Evolutionary conservation across 768 basidiomycete genomes (phyloP).

Genomic region (Naematelia encephala): DNA sequence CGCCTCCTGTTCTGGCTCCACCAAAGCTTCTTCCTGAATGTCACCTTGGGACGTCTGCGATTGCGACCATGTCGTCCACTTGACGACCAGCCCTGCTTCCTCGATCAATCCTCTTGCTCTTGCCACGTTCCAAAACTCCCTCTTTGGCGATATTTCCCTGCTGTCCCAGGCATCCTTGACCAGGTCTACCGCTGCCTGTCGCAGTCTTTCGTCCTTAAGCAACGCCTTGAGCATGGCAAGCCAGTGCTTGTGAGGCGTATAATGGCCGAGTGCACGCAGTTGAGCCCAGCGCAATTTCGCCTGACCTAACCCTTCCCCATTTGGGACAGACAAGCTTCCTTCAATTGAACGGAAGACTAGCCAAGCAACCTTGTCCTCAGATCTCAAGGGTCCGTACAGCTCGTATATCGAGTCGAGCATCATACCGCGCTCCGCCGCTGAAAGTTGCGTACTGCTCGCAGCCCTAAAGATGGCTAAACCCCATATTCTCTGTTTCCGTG

Average conservation of each 20-base stretch:
- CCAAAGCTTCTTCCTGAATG: too few species aligned
- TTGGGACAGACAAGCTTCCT: not conserved
- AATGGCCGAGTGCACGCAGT: not conserved
- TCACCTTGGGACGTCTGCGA: too few species aligned
- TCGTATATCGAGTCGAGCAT: not conserved
- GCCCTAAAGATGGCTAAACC: not conserved
- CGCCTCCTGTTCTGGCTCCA: not conserved
- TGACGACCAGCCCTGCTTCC: not conserved
- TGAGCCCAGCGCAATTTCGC: not conserved
- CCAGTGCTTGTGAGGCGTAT: not conserved
- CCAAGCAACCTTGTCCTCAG: not conserved
- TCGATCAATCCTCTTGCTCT: not conserved
- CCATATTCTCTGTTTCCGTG: not conserved
- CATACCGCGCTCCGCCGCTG: not conserved
- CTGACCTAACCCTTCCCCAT: not conserved
- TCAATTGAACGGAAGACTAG: not conserved
- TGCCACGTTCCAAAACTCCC: not conserved
- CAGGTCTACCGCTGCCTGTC: not conserved
- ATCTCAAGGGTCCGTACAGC: not conserved
- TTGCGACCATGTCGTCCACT: not conserved
- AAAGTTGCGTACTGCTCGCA: not conserved
- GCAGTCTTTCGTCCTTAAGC: not conserved
- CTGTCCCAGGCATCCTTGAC: not conserved
- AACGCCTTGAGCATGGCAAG: not conserved
- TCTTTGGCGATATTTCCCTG: not conserved